A percentile compares a stretch with the other conserved stretches of the same genome.
Conservation (phyloP, 1,284 basidiomycete genomes). For the Rhodofomes roseus region DNA sequence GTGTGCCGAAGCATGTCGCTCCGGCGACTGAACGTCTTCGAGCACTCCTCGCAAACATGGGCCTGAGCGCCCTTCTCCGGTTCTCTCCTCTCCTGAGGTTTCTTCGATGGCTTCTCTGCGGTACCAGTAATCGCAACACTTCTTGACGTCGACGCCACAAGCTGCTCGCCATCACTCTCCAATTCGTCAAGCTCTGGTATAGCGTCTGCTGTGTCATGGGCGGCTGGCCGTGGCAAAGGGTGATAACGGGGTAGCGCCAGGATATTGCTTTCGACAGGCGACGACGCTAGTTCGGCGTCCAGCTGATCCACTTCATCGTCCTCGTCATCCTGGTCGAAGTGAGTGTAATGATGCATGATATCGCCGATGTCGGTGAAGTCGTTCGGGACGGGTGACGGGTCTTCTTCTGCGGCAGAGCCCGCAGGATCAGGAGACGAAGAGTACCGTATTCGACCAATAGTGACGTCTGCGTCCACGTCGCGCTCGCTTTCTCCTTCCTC, state of each 20-base stretch:
- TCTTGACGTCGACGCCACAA: conserved; percentile 46
- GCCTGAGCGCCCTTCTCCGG: conserved; percentile 27
- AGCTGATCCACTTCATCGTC: conserved; percentile 30
- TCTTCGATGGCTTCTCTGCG: conserved; percentile 13
- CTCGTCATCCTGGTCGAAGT: conserved; percentile 56
- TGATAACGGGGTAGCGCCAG: conserved; percentile 9
- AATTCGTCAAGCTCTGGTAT: conserved; percentile 3
- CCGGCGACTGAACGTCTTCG: conserved; percentile 70
- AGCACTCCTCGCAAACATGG: conserved; percentile 61
- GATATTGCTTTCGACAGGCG: background rate
- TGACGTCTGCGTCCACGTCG: conserved; percentile 14
- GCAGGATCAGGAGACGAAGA: conserved; percentile 16
- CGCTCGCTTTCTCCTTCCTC: conserved; percentile 22
- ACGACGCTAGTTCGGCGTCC: conserved; percentile 6
- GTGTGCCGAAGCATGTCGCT: conserved; percentile 78
- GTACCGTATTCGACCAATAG: conserved; percentile 28
- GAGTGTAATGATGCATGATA: conserved; percentile 67
- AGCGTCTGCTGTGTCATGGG: background rate
- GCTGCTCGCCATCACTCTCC: conserved; percentile 24
- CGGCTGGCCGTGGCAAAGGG: conserved; percentile 20
- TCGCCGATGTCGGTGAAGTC: conserved; percentile 72
- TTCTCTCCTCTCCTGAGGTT: conserved; percentile 17
- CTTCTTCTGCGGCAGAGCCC: conserved; percentile 6
- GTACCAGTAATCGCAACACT: conserved; percentile 19
- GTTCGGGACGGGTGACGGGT: conserved; percentile 38